Evolutionary conservation across 495 filamentous ascomycete genomes (phyloP), one percentile per base, ranked within the genome.

Genomic region (Astrothelium macrocarpum): DNA sequence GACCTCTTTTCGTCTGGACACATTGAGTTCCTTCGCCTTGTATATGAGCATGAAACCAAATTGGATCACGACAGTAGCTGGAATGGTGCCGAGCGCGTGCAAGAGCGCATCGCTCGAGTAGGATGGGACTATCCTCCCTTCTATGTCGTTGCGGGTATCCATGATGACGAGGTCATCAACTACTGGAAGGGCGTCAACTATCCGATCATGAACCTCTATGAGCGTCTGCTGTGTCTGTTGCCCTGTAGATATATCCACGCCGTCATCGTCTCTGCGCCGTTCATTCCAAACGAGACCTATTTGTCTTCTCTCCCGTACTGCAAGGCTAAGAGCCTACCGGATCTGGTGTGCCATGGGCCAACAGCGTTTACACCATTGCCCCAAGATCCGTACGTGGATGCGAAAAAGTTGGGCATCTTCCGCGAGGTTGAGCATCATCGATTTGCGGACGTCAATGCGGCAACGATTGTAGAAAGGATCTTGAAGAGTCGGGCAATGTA

Each of bases 181-280:
- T 74, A 85, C 68, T 93, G 89, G 88, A 97, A 97, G 77, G 92
- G 95, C 11, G 78, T 96, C 66, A 99, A 99, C 75, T 97, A 97
- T 72, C 94, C 94, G 1, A 97, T 99, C 73, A 99, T 97, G 94
- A 97, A 96, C 76, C 90, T 97, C 43, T 95, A 91, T 69, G 94
- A 99, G 80, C 86, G 94, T 59, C 90, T 90, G 5, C 85, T 99
- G 25, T 97, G 94, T 73, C 94, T 97, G 45, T 81, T 97, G 34
- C 94, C 97, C 68, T 99, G 94, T 73, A 84, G 85, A 67, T 95
- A 94, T 73, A 81, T 97, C 65, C 81, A 96, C 75, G 84, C 89
- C 26, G 84, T 96, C 53, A 75, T 97, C 63, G 92, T 99, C 72
- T 89, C 87, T 31, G 90, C 94, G 0, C 95, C 94, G 1, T 95